Evolutionary conservation across 2,329 filamentous ascomycete genomes (phyloP).

Genomic region (Colletotrichum australisinense): DNA sequence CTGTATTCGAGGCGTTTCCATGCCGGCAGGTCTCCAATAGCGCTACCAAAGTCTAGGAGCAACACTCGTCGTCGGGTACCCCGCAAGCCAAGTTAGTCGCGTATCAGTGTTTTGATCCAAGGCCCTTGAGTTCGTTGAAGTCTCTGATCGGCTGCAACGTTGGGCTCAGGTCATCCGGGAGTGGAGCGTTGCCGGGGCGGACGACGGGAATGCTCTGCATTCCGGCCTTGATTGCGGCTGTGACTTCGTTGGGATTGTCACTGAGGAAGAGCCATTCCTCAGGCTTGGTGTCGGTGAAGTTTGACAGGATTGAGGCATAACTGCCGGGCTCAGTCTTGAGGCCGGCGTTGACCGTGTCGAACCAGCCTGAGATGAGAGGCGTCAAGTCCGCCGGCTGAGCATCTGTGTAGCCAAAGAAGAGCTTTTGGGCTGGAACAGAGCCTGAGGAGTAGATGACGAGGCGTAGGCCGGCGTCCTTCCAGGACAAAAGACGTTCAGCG

Average conservation of each 20-base stretch:
- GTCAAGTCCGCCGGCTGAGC: conserved; percentile 69
- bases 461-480: conserved; percentile 65
- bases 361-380: conserved; percentile 72
- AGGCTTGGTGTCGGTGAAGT: conserved; percentile 57
- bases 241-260: conserved; percentile 79
- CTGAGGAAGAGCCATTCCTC: conserved; percentile 80
- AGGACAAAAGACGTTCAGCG: conserved; percentile 68
- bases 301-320: conserved; percentile 72
- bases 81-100: not conserved
- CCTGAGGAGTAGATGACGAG: conserved; percentile 87
- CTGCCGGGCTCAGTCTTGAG: conserved; percentile 75
- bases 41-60: conserved; percentile 12
- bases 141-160: conserved; percentile 47
- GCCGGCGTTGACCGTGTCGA: conserved; percentile 85
- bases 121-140: conserved; percentile 41
- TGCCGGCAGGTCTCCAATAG: conserved; percentile 13
- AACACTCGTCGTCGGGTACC: conserved; percentile 1
- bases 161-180: conserved; percentile 61
- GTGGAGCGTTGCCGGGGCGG: conserved; percentile 76
- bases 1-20: conserved; percentile 25
- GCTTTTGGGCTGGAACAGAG: conserved; percentile 82
- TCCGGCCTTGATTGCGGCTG: conserved; percentile 70
- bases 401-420: conserved; percentile 78
- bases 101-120: conserved; percentile 17
- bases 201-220: conserved; percentile 72